These are phyloP conservation scores for Spergularia marina DNA, from an alignment of 148 eudicot species.

Conservation along the genomic window DNA sequence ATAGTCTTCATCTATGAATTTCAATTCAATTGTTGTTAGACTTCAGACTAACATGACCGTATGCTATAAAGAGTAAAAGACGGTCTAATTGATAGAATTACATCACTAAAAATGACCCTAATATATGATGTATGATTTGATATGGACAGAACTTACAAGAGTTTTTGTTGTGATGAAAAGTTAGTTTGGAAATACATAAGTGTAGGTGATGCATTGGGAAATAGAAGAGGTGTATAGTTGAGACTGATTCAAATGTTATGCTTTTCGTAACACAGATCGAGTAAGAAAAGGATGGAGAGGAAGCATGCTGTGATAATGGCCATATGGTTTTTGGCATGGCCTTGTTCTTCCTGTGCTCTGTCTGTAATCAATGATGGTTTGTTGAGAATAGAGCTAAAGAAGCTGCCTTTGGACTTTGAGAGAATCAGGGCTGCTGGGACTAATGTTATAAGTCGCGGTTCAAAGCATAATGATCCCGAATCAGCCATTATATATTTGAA, in stretches of 20 bases:
- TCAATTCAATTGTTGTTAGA: too few species aligned
- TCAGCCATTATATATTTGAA: constrained; percentile 31
- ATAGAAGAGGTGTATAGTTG: neutral
- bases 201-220: too few species aligned
- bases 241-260: neutral
- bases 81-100: too few species aligned
- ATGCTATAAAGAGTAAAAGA: too few species aligned
- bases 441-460: constrained; percentile 3
- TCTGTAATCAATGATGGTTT: constrained; percentile 14
- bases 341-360: neutral
- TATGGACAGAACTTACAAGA: too few species aligned
- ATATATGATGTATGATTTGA: too few species aligned
- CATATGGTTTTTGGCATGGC: constrained; percentile 23
- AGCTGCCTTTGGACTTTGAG: constrained; percentile 29
- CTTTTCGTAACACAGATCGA: neutral
- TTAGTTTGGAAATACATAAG: too few species aligned
- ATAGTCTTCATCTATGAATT: too few species aligned
- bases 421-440: constrained; percentile 18
- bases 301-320: constrained; percentile 17
- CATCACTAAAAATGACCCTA: too few species aligned
- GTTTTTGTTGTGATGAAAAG: too few species aligned
- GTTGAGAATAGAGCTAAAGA: constrained; percentile 35
- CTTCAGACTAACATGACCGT: too few species aligned
- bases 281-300: constrained; percentile 12
- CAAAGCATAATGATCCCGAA: neutral